These are phyloP conservation scores for Cornus florida DNA, from an alignment of 148 eudicot species.

Conservation along the genomic window DNA sequence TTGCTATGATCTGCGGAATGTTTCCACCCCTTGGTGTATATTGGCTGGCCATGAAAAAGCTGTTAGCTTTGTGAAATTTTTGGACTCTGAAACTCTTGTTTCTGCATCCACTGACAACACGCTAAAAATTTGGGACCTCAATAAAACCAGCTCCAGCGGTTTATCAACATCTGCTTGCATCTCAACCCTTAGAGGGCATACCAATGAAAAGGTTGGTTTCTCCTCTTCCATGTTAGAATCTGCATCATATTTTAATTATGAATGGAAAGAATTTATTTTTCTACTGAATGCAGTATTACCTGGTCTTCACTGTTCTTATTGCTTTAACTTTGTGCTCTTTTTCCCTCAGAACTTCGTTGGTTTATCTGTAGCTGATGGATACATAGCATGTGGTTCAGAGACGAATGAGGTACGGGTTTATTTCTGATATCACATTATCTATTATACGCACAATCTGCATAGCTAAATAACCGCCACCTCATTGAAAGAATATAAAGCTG, in stretches of 20 bases:
- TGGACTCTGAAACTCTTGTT: slow-evolving; percentile 73
- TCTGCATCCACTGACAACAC: slow-evolving; percentile 97
- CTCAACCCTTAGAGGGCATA: slow-evolving; percentile 73
- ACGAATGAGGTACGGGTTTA: slow-evolving; percentile 69
- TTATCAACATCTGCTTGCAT: slow-evolving; percentile 67
- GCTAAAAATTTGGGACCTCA: slow-evolving; percentile 95
- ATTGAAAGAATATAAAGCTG: neutral
- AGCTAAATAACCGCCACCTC: neutral
- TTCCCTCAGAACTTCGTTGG: slow-evolving; percentile 87
- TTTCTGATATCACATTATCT: neutral
- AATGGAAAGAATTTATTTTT: neutral
- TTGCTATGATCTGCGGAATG: slow-evolving; percentile 82
- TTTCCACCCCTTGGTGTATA: slow-evolving; percentile 72
- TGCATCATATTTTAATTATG: neutral
- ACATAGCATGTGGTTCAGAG: slow-evolving; percentile 92
- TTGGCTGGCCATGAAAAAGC: slow-evolving; percentile 78
- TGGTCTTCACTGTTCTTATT: neutral
- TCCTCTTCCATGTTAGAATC: neutral
- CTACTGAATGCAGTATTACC: neutral
- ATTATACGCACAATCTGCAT: neutral
- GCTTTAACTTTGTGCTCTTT: slow-evolving; percentile 21
- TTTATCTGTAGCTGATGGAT: slow-evolving; percentile 79
- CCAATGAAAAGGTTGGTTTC: slow-evolving; percentile 78
- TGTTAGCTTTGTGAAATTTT: slow-evolving; percentile 85
- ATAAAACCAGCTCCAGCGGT: slow-evolving; percentile 45